Conservation (phyloP, 1,139 yeast species). For the Saccharomyces uvarum region DNA sequence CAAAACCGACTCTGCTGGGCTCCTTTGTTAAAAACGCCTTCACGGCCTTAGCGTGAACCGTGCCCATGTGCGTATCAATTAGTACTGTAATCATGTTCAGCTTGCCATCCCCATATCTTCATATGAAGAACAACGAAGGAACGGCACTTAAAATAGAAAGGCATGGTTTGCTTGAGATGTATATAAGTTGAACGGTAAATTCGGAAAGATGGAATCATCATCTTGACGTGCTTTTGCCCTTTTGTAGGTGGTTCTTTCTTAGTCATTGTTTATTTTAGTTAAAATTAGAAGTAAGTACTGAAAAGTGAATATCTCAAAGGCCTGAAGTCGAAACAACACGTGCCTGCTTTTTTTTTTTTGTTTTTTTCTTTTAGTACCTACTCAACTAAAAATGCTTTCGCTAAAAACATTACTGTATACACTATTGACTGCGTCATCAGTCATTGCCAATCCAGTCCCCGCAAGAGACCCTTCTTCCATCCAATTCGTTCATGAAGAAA, state of each 20-base stretch:
- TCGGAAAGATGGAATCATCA: neutral
- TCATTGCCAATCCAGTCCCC: conserved; percentile 16
- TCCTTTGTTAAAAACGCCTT: neutral
- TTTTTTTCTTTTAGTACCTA: neutral
- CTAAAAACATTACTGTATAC: neutral
- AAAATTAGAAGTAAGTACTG: neutral
- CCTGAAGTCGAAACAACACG: neutral
- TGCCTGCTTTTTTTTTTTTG: neutral
- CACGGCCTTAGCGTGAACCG: neutral
- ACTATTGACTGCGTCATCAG: conserved; percentile 3
- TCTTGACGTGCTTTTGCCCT: neutral
- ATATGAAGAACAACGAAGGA: neutral
- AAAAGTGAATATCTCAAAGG: neutral
- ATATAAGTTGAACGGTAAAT: neutral
- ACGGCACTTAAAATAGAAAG: neutral
- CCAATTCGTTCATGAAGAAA: conserved; percentile 17
- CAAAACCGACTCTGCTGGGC: neutral
- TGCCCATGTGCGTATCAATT: neutral
- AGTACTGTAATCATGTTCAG: neutral
- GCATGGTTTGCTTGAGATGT: neutral
- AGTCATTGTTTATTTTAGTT: neutral
- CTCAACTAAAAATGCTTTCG: neutral
- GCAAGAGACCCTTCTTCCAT: conserved; percentile 15
- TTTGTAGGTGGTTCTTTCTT: too few relatives aligned
- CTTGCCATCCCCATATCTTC: neutral